Base-by-base conservation (phyloP, 2,329 filamentous ascomycete species). In the Sphaceloma murrayae region DNA sequence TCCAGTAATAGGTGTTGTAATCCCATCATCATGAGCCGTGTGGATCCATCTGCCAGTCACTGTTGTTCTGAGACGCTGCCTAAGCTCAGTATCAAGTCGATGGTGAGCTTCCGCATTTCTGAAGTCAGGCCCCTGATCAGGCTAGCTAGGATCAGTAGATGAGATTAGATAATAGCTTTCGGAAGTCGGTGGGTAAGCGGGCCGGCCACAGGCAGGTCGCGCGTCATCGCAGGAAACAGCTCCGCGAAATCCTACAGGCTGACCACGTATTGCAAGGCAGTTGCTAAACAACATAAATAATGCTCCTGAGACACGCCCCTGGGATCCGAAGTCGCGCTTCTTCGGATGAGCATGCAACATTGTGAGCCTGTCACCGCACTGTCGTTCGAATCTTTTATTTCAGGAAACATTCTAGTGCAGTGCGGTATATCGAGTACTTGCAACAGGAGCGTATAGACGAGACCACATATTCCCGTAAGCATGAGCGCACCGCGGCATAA, bases 231-330 rank as follows among this genome's bases (percentile, higher is more conserved):
- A 27, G 30, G 36, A 29, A 40, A n/a, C n/a, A n/a, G n/a, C n/a
- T n/a, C n/a, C n/a, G n/a, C n/a, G n/a, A n/a, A n/a, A 26, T 30
- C 36, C 19, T 40, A 10, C 14, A 40, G 24, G 36, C 36, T 40
- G 36, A 40, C 36, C 36, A 27, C 22, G 11, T 4, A 29, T 40
- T 18, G 36, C 36, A 40, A 40, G 36, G 36, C 36, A 18, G 14
- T 29, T 16, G 14, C 36, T 17, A 17, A 16, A 29, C 10, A n/a
- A 17, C 14, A 17, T 29, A 16, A 16, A 21, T 11, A 22, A 38
- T 19, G 27, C 18, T 19, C 17, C 34, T 14, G 19, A 21, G 5
- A 13, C 27, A 13, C 18, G 5, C 8, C 17, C 13, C 10, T 24
- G 24, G 34, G 34, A 16, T 38, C 13, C 14, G 19, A 6, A 14